Conservation (phyloP, 2,329 filamentous ascomycete genomes). For the Pseudogymnoascus sp. region DNA sequence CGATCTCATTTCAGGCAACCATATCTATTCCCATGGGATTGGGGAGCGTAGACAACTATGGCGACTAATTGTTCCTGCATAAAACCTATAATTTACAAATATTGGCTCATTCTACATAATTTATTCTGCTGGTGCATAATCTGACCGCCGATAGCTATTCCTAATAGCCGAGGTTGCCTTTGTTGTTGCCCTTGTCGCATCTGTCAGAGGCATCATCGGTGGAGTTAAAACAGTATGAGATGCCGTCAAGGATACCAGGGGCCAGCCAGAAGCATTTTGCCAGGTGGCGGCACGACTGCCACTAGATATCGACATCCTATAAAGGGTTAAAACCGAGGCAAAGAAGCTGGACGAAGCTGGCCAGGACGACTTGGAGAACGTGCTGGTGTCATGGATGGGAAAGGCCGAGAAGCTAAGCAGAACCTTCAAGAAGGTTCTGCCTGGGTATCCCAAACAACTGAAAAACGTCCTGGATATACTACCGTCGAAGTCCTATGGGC, state of each 20-base stretch:
- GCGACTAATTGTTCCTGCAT: neutral
- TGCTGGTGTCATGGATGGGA: slow-evolving; percentile 15
- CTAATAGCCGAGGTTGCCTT: slow-evolving; percentile 15
- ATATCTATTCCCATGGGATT: neutral
- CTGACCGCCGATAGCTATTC: slow-evolving; percentile 10
- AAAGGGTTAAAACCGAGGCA: slow-evolving; percentile 13
- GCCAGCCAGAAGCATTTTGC: slow-evolving; percentile 19
- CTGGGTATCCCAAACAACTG: slow-evolving; percentile 1
- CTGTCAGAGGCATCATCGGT: slow-evolving; percentile 18
- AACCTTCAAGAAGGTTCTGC: slow-evolving; percentile 18
- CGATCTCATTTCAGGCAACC: neutral
- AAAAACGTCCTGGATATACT: neutral
- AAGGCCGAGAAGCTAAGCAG: slow-evolving; percentile 19
- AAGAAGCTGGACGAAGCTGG: slow-evolving; percentile 6
- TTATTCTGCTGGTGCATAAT: neutral
- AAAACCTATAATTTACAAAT: neutral
- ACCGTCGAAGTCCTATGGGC: neutral
- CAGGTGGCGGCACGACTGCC: slow-evolving; percentile 18
- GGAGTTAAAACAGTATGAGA: slow-evolving; percentile 17
- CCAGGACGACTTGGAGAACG: slow-evolving; percentile 12
- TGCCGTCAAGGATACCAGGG: slow-evolving; percentile 18
- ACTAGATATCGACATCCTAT: slow-evolving; percentile 16
- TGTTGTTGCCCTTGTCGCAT: slow-evolving; percentile 17
- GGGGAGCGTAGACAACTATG: neutral
- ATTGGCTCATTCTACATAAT: neutral